Percentiles rank a stretch among this genome's conserved stretches.
phyloP scores from a whole-genome alignment of 202 grass and related monocot genomes.

The Setaria italica region DNA sequence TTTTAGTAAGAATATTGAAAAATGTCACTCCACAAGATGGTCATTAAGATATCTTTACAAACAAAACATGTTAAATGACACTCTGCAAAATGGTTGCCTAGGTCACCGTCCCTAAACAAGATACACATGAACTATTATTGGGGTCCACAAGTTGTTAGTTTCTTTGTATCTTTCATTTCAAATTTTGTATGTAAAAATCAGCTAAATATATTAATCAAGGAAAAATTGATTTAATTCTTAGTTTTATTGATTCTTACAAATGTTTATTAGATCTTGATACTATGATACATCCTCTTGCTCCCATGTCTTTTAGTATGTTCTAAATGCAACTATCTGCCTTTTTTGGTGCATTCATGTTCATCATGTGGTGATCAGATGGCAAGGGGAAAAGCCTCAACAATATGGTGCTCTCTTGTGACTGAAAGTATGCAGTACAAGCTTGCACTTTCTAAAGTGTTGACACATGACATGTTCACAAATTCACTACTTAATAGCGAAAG shows the following conservation, averaged over 20 bases:
- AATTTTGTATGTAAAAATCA: neutral
- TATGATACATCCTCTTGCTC: neutral
- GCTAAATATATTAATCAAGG: neutral
- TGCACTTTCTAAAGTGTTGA: neutral
- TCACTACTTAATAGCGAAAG: slow-evolving; percentile 8
- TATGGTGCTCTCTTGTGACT: neutral
- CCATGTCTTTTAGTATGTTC: neutral
- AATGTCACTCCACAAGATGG: neutral
- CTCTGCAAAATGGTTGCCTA: neutral
- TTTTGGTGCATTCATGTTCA: neutral
- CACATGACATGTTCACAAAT: neutral
- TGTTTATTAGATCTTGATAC: neutral
- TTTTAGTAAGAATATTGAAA: neutral
- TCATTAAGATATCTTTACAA: neutral
- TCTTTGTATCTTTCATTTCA: neutral
- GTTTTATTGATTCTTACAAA: slow-evolving; percentile 7
- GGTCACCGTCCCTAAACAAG: neutral
- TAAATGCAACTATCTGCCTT: neutral
- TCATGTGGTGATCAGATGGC: neutral
- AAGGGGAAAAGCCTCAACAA: neutral
- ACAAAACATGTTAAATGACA: neutral
- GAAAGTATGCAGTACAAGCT: neutral
- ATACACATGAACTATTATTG: slow-evolving; percentile 11
- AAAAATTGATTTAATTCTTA: neutral
- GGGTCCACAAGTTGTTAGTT: neutral